A percentile compares a stretch with the other conserved stretches of the same genome.
Conservation (phyloP, 2,329 filamentous ascomycete species). For the Cladophialophora chaetospira region DNA sequence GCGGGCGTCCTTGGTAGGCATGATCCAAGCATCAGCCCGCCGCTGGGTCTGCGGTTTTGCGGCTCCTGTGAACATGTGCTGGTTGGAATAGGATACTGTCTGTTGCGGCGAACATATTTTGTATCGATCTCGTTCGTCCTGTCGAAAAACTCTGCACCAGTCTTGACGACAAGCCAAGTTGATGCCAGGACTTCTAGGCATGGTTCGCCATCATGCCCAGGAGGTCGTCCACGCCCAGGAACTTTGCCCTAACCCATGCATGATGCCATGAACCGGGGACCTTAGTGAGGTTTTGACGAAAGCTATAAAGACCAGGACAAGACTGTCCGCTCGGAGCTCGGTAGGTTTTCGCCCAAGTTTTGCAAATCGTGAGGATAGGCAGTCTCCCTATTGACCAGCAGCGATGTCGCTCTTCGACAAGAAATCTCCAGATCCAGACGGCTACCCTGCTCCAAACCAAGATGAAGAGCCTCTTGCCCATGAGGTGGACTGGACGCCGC, state of each 20-base stretch:
- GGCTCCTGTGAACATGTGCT: neutral
- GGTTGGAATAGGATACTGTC: neutral
- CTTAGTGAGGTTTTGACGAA: neutral
- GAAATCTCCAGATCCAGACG: constrained; percentile 7
- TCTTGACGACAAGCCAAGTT: neutral
- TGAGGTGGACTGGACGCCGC: constrained; percentile 21
- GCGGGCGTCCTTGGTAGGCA: neutral
- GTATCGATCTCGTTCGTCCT: neutral
- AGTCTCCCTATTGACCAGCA: neutral
- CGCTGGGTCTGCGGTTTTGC: neutral
- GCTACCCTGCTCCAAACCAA: constrained; percentile 7
- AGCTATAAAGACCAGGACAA: neutral
- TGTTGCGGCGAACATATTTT: neutral
- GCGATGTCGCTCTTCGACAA: neutral
- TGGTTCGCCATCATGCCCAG: neutral
- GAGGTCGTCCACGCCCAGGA: neutral
- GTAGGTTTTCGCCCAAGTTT: too few species aligned
- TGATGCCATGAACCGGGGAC: neutral
- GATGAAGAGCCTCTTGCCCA: constrained; percentile 17
- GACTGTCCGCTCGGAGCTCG: too few species aligned
- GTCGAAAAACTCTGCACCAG: neutral
- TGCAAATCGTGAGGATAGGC: too few species aligned
- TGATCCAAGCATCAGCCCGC: neutral
- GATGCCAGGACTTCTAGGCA: neutral
- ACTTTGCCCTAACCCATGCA: neutral